phyloP scores from a whole-genome alignment of 2,329 filamentous ascomycete genomes.

The Ilyonectria mors-panacis region DNA sequence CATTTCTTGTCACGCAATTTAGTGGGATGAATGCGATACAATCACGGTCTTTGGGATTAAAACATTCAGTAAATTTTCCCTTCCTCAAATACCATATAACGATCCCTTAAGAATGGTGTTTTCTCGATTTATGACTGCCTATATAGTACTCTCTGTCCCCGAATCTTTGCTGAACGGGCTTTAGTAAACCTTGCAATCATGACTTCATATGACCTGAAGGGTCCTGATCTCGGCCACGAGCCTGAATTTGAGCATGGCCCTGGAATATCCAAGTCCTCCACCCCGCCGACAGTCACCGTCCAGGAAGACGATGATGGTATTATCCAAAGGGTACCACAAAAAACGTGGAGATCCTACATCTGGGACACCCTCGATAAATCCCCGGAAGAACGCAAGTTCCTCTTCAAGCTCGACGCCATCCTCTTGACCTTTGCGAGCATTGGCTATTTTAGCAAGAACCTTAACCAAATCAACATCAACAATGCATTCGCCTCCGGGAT shows the following conservation, averaged over 20 bases:
- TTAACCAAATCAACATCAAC: slow-evolving; percentile 52
- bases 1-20: slow-evolving; percentile 15
- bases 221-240: slow-evolving; percentile 6
- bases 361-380: slow-evolving; percentile 64
- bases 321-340: slow-evolving; percentile 20
- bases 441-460: slow-evolving; percentile 56
- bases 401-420: slow-evolving; percentile 59
- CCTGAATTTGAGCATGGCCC: neutral
- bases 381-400: slow-evolving; percentile 56
- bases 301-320: slow-evolving; percentile 2
- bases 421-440: slow-evolving; percentile 55
- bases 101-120: too few species aligned
- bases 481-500: slow-evolving; percentile 52
- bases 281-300: neutral
- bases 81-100: neutral
- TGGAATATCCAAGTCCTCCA: slow-evolving; percentile 3
- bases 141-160: neutral
- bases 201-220: slow-evolving; percentile 1
- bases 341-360: slow-evolving; percentile 60
- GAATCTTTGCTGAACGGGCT: neutral
- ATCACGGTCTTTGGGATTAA: neutral
- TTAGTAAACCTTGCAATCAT: neutral
- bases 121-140: neutral
- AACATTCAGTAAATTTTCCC: neutral
- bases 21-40: slow-evolving; percentile 18